A percentile compares a stretch with the other conserved stretches of the same genome.
Conservation (phyloP, 2,329 filamentous ascomycete species). For the Paraphoma chrysanthemicola region DNA sequence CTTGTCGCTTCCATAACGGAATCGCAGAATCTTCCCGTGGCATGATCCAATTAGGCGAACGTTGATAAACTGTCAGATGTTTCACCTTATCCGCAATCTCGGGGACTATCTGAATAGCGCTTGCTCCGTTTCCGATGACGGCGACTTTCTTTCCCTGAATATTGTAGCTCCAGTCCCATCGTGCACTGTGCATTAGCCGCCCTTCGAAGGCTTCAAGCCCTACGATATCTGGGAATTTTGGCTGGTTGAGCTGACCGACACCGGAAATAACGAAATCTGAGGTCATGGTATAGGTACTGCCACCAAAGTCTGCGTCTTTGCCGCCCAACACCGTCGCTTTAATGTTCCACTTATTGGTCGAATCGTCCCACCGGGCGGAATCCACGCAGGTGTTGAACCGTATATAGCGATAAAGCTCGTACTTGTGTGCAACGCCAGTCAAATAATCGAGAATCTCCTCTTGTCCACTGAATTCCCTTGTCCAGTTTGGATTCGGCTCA, state of each 20-base stretch:
- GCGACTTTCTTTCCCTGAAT: background rate
- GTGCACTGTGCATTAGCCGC: background rate
- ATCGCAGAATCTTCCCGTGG: no score
- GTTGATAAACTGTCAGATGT: background rate
- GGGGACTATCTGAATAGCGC: background rate
- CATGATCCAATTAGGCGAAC: background rate
- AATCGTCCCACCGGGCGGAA: no score
- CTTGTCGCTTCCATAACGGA: no score
- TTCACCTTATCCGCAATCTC: background rate
- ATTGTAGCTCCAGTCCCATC: background rate
- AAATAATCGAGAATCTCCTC: no score
- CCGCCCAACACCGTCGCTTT: no score
- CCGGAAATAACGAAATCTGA: background rate
- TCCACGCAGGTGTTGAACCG: no score
- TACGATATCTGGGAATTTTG: background rate
- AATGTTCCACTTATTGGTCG: no score
- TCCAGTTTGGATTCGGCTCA: no score
- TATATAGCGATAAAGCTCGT: no score
- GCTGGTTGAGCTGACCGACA: background rate
- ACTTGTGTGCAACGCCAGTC: no score
- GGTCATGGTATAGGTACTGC: background rate
- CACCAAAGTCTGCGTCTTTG: background rate
- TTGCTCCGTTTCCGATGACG: background rate
- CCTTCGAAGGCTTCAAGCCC: background rate
- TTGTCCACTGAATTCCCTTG: no score